phyloP scores from a whole-genome alignment of 495 filamentous ascomycete genomes.

The Xylaria bambusicola region DNA sequence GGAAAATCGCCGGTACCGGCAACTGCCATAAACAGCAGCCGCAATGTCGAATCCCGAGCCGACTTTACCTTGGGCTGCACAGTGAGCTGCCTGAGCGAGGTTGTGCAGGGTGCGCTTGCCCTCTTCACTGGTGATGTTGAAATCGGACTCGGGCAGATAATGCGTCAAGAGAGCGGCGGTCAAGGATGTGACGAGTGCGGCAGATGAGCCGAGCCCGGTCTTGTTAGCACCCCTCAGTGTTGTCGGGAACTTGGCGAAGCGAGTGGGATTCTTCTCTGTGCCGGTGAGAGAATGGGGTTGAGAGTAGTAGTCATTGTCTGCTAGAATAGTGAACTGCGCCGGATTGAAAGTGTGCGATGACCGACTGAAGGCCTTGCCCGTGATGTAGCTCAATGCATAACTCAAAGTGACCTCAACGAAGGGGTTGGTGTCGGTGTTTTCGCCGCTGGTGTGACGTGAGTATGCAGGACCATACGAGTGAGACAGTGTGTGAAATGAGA shows the following conservation, averaged over 20 bases:
- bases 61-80: constrained; percentile 94
- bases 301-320: constrained; percentile 96
- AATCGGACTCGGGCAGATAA: constrained; percentile 66
- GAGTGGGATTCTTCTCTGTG: constrained; percentile 29
- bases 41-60: constrained; percentile 98
- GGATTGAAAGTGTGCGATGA: constrained; percentile 62
- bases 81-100: constrained; percentile 89
- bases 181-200: constrained; percentile 90
- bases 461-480: constrained; percentile 7
- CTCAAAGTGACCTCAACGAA: constrained; percentile 89
- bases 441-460: constrained; percentile 28
- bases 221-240: constrained; percentile 82
- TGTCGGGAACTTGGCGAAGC: constrained; percentile 78
- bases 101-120: constrained; percentile 70
- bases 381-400: constrained; percentile 84
- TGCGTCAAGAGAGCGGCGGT: constrained; percentile 78
- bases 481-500: neutral
- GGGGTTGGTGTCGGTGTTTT: constrained; percentile 57
- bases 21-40: constrained; percentile 85
- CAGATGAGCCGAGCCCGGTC: constrained; percentile 93
- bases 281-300: constrained; percentile 48
- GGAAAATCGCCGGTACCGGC: constrained; percentile 87
- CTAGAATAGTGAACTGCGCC: constrained; percentile 79
- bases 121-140: constrained; percentile 46
- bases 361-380: constrained; percentile 53